Evolutionary conservation across 2,329 filamentous ascomycete genomes (phyloP).

Genomic region (Chrysosporium keratinophilum): DNA sequence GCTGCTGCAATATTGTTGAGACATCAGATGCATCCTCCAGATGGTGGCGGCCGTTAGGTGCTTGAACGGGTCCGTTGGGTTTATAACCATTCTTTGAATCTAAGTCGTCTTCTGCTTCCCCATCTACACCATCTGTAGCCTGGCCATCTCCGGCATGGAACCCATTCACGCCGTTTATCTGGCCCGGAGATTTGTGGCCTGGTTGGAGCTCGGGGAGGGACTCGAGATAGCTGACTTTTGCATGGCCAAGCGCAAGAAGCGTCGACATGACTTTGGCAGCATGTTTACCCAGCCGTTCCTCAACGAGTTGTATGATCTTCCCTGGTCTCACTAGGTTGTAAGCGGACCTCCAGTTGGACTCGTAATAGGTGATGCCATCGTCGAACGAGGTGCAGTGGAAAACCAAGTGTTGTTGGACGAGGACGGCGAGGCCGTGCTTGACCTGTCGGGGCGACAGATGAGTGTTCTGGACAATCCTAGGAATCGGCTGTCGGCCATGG

Average conservation of each 20-base stretch:
- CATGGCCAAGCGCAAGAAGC: constrained; percentile 66
- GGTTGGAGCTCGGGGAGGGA: constrained; percentile 27
- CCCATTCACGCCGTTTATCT: constrained; percentile 18
- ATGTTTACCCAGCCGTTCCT: constrained; percentile 61
- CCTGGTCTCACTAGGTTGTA: constrained; percentile 74
- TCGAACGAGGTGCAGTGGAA: constrained; percentile 59
- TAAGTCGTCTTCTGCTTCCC: constrained; percentile 32
- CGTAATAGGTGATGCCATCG: constrained; percentile 61
- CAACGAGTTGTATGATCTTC: constrained; percentile 67
- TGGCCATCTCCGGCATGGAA: constrained; percentile 17
- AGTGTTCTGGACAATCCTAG: constrained; percentile 60
- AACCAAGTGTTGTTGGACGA: constrained; percentile 80
- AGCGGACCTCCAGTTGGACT: constrained; percentile 67
- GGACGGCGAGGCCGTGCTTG: constrained; percentile 68
- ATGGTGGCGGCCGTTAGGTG: constrained; percentile 21
- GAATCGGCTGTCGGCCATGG: constrained; percentile 64
- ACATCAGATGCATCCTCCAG: constrained; percentile 21
- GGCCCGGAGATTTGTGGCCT: constrained; percentile 7
- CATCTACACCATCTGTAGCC: constrained; percentile 18
- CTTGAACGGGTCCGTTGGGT: not conserved
- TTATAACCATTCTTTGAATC: not conserved
- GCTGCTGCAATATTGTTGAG: constrained; percentile 30
- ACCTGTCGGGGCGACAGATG: constrained; percentile 64
- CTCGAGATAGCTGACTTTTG: constrained; percentile 43
- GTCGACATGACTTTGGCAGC: constrained; percentile 66